phyloP scores from a whole-genome alignment of 768 basidiomycete genomes.

The Chlorophyllum brunneum region DNA sequence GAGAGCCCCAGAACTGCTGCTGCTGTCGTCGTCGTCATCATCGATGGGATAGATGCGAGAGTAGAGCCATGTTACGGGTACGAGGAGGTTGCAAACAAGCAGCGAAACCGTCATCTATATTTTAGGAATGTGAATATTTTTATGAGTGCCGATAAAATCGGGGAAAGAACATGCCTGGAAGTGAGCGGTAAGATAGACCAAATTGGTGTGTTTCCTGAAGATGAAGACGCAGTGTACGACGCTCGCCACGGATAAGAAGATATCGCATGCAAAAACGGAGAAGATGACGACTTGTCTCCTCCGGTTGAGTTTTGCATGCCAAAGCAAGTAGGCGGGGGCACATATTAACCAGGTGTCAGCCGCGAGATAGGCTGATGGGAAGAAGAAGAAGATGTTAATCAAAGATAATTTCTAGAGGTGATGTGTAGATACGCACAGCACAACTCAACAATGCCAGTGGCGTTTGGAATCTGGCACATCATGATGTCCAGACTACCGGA shows the following conservation, averaged over 20 bases:
- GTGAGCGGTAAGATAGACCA: no score
- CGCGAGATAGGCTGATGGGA: slow-evolving; percentile 17
- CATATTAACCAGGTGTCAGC: slow-evolving; percentile 22
- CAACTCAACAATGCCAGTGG: slow-evolving; percentile 8
- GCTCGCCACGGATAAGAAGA: slow-evolving; percentile 18
- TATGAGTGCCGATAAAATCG: background rate
- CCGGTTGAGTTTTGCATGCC: slow-evolving; percentile 17
- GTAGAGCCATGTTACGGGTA: slow-evolving; percentile 23
- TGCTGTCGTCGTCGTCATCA: background rate
- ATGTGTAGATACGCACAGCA: slow-evolving; percentile 10
- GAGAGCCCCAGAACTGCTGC: background rate
- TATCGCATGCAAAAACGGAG: slow-evolving; percentile 21
- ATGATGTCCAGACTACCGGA: background rate
- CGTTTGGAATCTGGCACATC: slow-evolving; percentile 2
- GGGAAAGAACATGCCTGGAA: slow-evolving; percentile 17
- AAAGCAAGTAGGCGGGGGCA: slow-evolving; percentile 22
- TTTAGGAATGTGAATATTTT: no score
- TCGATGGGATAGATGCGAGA: background rate
- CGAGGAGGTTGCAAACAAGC: slow-evolving; percentile 23
- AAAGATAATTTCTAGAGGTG: no score
- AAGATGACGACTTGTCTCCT: slow-evolving; percentile 19
- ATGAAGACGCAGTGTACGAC: slow-evolving; percentile 18
- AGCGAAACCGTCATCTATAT: slow-evolving; percentile 16
- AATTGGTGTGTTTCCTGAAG: background rate
- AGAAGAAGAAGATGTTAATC: no score